A percentile compares a stretch with the other conserved stretches of the same genome.
These are phyloP conservation scores for Coleophoma eucalyptorum DNA, from an alignment of 2,329 filamentous ascomycete genomes.

Conservation along the genomic window DNA sequence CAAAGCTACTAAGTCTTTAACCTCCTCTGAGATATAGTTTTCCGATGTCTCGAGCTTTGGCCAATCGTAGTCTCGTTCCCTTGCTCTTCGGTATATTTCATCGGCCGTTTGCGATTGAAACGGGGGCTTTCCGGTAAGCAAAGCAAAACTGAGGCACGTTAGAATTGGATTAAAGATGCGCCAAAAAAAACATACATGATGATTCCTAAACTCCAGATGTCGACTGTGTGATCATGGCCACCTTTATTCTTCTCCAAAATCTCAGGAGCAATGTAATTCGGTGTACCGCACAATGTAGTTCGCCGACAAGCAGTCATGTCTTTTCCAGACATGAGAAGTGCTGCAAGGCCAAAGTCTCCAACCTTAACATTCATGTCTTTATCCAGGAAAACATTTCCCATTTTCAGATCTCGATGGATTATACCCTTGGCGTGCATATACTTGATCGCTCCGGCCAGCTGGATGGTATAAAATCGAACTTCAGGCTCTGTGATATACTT, in stretches of 20 bases:
- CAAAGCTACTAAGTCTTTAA: constrained; percentile 73
- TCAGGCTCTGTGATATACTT: constrained; percentile 91
- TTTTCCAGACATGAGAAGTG: constrained; percentile 84
- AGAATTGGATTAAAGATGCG: constrained; percentile 12
- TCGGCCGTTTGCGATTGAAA: constrained; percentile 91
- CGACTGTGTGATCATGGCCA: constrained; percentile 95
- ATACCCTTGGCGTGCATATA: constrained; percentile 96
- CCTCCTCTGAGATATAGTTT: constrained; percentile 69
- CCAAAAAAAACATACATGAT: constrained; percentile 65
- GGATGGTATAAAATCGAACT: constrained; percentile 88
- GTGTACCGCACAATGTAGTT: constrained; percentile 93
- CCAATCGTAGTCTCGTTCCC: constrained; percentile 76
- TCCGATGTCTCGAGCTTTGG: constrained; percentile 61
- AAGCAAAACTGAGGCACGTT: constrained; percentile 67
- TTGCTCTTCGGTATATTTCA: constrained; percentile 73
- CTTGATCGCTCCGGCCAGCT: constrained; percentile 95
- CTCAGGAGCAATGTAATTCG: constrained; percentile 97
- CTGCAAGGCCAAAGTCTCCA: constrained; percentile 93
- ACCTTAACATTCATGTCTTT: constrained; percentile 96
- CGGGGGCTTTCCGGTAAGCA: constrained; percentile 92
- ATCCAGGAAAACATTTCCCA: constrained; percentile 96
- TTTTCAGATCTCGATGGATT: constrained; percentile 95
- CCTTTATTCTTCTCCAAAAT: constrained; percentile 92
- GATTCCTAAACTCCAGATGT: constrained; percentile 96
- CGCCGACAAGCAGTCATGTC: constrained; percentile 79